phyloP scores from a whole-genome alignment of 805 yeast species.

The Millerozyma acaciae region DNA sequence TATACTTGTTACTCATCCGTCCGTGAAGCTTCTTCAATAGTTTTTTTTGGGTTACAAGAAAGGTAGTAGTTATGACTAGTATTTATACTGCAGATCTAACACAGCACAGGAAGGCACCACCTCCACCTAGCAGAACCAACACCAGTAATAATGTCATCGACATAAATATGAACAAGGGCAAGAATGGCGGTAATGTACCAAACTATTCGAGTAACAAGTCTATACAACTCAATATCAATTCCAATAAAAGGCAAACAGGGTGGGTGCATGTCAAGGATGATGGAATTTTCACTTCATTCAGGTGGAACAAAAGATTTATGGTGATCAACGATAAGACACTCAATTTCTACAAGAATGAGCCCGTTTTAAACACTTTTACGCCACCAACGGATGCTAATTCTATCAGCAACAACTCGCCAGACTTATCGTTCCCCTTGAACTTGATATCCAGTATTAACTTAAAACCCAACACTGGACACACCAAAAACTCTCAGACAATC shows the following conservation, averaged over 20 bases:
- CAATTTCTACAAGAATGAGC: constrained; percentile 71
- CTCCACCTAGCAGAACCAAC: constrained; percentile 29
- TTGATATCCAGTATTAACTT: constrained; percentile 46
- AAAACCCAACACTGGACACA: constrained; percentile 49
- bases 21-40: too few relatives aligned
- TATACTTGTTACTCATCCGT: too few relatives aligned
- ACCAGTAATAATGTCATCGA: neutral
- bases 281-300: constrained; percentile 72
- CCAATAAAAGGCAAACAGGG: constrained; percentile 50
- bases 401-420: constrained; percentile 19
- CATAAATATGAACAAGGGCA: too few relatives aligned
- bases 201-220: constrained; percentile 2
- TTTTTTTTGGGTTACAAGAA: too few relatives aligned
- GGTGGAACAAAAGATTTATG: constrained; percentile 89
- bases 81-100: constrained; percentile 39
- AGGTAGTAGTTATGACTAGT: too few relatives aligned
- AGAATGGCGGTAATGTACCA: neutral
- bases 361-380: constrained; percentile 35
- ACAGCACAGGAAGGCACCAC: constrained; percentile 42
- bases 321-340: constrained; percentile 72
- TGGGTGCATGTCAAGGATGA: constrained; percentile 94
- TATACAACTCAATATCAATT: constrained; percentile 15
- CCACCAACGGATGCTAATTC: constrained; percentile 24
- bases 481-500: constrained; percentile 54
- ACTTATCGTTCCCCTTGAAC: constrained; percentile 36